Evolutionary conservation across 148 eudicot species (phyloP).

Genomic region (Pharnaceum exiguum): DNA sequence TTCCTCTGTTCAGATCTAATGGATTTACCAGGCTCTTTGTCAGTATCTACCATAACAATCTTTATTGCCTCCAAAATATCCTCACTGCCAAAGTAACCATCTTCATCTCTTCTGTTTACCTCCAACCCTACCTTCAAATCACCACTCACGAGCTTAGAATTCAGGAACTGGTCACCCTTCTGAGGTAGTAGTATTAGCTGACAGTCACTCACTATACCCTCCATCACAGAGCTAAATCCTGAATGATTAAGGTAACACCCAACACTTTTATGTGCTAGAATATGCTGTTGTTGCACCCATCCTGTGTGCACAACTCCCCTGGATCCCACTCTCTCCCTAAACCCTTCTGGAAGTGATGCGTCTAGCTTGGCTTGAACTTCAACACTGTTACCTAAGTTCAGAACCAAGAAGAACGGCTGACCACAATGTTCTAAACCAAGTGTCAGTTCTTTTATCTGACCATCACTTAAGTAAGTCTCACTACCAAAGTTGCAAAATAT

Average conservation of each 20-base stretch:
- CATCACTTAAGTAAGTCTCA: slow-evolving; percentile 34
- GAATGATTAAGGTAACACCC: slow-evolving; percentile 46
- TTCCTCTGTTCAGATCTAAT: slow-evolving; percentile 32
- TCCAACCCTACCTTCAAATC: slow-evolving; percentile 44
- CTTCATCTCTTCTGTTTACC: slow-evolving; percentile 53
- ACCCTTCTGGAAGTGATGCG: slow-evolving; percentile 37
- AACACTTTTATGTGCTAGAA: slow-evolving; percentile 39
- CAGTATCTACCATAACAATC: slow-evolving; percentile 27
- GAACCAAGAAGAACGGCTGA: slow-evolving; percentile 42
- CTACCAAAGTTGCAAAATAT: slow-evolving; percentile 47
- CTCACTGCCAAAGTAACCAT: slow-evolving; percentile 43
- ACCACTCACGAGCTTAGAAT: slow-evolving; percentile 27
- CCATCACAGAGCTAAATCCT: slow-evolving; percentile 49
- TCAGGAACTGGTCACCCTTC: slow-evolving; percentile 48
- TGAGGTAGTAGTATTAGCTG: slow-evolving; percentile 38
- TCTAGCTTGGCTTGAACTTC: slow-evolving; percentile 21
- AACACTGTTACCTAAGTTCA: slow-evolving; percentile 27
- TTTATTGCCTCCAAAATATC: slow-evolving; percentile 37
- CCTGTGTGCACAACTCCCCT: slow-evolving; percentile 37
- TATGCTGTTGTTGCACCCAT: slow-evolving; percentile 55
- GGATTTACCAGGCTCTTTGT: slow-evolving; percentile 19
- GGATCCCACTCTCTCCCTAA: slow-evolving; percentile 27
- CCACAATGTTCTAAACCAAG: slow-evolving; percentile 42
- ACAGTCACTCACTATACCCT: slow-evolving; percentile 45
- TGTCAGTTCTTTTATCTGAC: slow-evolving; percentile 37